Base-by-base conservation (phyloP, 106 monocot species). In the Agapanthus africanus region DNA sequence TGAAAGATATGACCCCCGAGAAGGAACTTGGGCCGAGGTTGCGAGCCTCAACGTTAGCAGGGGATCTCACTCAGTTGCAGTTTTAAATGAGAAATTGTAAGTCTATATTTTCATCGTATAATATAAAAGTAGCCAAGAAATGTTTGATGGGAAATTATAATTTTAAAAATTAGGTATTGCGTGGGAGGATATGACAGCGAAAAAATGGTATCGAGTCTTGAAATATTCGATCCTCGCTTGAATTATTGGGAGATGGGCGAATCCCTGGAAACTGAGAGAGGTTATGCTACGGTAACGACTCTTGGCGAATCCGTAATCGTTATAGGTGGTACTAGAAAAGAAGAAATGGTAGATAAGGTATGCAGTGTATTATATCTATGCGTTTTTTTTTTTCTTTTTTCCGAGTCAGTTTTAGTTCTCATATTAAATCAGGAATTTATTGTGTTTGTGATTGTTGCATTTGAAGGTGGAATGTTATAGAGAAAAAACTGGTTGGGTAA, bases 1-100 rank as follows among this genome's bases (percentile, higher is more conserved):
- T 34, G 94, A 95, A 79, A 82, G 85, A 69, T 79, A 73, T 65
- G 91, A 91, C 68, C 85, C 83, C 1, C 72, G 94, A 36, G 85
- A 81, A 76, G 69, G 69, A 22, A 71, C 41, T 22, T 95, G 91
- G 87, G 54, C 42, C 14, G 65, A 31, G 51, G 67, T 91, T 46
- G 75, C 91, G 63, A 75, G 78, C 71, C 91, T 91, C 88, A 81
- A 63, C 5, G 38, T 63, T 37, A 76, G 65, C 13, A 85, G 91
- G 30, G 85, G 85, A 0, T 83, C 73, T 66, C 87, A 88, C 40
- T 81, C 90, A 2, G 23, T 85, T 37, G 80, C 74, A 27, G 81
- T 79, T 11, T 44, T 95, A 6, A 73, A 88, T 32, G 88, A 81
- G 11, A 76, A 80, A 66, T 22, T 95, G 94, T 95, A 73, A 70